Base-by-base conservation (phyloP, 495 filamentous ascomycete species). In the Alectoria sarmentosa region DNA sequence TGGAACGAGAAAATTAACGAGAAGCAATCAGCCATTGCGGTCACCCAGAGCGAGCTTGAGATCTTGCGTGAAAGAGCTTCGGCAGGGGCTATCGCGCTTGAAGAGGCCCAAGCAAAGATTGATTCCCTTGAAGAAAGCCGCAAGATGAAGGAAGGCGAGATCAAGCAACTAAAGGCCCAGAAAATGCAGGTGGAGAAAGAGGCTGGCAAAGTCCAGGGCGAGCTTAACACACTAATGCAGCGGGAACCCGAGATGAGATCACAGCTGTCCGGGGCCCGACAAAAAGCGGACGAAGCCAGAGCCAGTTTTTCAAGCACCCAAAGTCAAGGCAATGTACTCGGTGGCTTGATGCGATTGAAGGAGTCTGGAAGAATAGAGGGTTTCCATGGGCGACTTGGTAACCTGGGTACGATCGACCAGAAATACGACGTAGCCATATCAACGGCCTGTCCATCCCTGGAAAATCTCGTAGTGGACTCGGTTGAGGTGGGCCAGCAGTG, bases 1-100 rank as follows among this genome's bases (percentile, higher is more conserved):
- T 98, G 93, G 93, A 92, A 90, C 63, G 91, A 89, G 58, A 96
- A 92, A 76, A 92, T 98, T 78, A 98, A 96, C 71, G 84, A 94
- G 73, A 98, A 96, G 73, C 88, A 90, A 68, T 96, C 91, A 3
- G 84, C 89, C 13, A 93, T 96, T 70, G 93, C 94, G 19, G 92
- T 98, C 36, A 91, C 94, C 6, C 89, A 96, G 73, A 93, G 89
- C 73, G 94, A 98, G 75, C 83, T 97, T 61, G 87, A 94, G 56
- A 97, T 98, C 65, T 78, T 98, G 6, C 82, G 85, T 34, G 93
- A 98, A 73, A 89, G 89, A 67, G 88, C 89, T 54, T 96, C 92
- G 69, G 88, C 94, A 46, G 91, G 90, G 30, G 85, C 88, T 26
- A 84, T 90, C 15, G 86, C 92, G 21, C 79, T 96, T 1, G 86